These are phyloP conservation scores for Serendipita sp. DNA, from an alignment of 768 basidiomycete species.

Conservation along the genomic window DNA sequence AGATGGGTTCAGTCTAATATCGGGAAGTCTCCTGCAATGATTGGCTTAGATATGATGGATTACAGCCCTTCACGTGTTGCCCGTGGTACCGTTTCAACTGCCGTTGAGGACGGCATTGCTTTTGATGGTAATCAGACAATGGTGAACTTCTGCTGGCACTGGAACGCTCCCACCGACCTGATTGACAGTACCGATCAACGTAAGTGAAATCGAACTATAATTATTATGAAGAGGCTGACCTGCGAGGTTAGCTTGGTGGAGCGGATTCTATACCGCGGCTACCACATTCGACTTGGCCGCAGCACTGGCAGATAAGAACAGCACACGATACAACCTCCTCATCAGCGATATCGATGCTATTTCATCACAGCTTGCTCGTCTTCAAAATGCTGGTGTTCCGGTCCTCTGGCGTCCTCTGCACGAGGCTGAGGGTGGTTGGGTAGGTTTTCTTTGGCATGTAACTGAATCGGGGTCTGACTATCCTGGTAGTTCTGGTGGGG, in stretches of 20 bases:
- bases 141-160: constrained; percentile 8
- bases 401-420: constrained; percentile 10
- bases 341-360: constrained; percentile 10
- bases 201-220: neutral
- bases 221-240: neutral
- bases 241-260: neutral
- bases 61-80: constrained; percentile 8
- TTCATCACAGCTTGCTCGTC: constrained; percentile 5
- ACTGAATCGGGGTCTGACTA: neutral
- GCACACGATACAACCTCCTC: constrained; percentile 7
- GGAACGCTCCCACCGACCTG: constrained; percentile 9
- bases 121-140: constrained; percentile 8
- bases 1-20: constrained; percentile 8
- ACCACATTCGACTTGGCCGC: constrained; percentile 10
- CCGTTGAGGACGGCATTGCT: constrained; percentile 7
- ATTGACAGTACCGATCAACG: constrained; percentile 2
- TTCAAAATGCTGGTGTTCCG: constrained; percentile 6
- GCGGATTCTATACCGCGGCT: constrained; percentile 7
- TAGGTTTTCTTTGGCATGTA: neutral
- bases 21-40: constrained; percentile 9
- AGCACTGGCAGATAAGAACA: constrained; percentile 7
- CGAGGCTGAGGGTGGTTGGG: constrained; percentile 8
- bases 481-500: constrained; percentile 8
- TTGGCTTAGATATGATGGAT: constrained; percentile 10
- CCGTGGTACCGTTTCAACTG: constrained; percentile 3